A percentile compares a stretch with the other conserved stretches of the same genome.
Evolutionary conservation across 2,329 filamentous ascomycete species (phyloP).

Genomic region (Penicillium palitans): DNA sequence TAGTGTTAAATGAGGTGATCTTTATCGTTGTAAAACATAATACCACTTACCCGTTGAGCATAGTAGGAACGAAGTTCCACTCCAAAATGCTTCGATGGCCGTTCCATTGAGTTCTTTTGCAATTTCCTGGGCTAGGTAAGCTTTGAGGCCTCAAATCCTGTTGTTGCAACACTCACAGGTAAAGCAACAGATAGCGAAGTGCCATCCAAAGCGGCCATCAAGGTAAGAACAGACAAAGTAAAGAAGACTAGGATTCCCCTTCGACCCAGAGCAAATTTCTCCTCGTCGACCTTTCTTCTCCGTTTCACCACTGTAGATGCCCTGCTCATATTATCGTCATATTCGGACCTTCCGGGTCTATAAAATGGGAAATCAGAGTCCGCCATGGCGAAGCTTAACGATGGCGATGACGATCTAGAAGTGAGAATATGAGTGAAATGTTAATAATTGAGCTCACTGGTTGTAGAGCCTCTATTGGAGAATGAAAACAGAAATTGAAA

Average conservation of each 20-base stretch:
- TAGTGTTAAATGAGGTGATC: constrained; percentile 14
- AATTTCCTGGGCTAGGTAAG: constrained; percentile 31
- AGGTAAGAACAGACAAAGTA: constrained; percentile 22
- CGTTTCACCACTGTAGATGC: constrained; percentile 7
- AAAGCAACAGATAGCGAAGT: constrained; percentile 28
- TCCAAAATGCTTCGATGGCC: constrained; percentile 52
- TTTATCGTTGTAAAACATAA: not conserved
- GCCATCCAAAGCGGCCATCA: constrained; percentile 30
- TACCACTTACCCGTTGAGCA: constrained; percentile 26
- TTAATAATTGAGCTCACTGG: not conserved
- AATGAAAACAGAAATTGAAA: not conserved
- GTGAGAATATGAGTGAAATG: not conserved
- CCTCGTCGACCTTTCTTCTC: not conserved
- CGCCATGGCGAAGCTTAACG: not conserved
- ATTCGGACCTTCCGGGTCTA: constrained; percentile 10
- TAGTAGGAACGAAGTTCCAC: constrained; percentile 52
- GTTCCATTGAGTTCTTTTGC: constrained; percentile 35
- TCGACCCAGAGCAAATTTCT: constrained; percentile 23
- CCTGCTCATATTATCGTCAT: constrained; percentile 11
- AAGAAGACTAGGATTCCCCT: constrained; percentile 24
- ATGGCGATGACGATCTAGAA: not conserved
- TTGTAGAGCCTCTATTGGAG: not conserved
- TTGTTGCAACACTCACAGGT: constrained; percentile 14
- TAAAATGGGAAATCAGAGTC: constrained; percentile 13
- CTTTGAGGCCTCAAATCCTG: accelerated